A percentile compares a stretch with the other conserved stretches of the same genome.
Evolutionary conservation across 2,329 filamentous ascomycete species (phyloP).

Genomic region (Claviceps pazoutovae): DNA sequence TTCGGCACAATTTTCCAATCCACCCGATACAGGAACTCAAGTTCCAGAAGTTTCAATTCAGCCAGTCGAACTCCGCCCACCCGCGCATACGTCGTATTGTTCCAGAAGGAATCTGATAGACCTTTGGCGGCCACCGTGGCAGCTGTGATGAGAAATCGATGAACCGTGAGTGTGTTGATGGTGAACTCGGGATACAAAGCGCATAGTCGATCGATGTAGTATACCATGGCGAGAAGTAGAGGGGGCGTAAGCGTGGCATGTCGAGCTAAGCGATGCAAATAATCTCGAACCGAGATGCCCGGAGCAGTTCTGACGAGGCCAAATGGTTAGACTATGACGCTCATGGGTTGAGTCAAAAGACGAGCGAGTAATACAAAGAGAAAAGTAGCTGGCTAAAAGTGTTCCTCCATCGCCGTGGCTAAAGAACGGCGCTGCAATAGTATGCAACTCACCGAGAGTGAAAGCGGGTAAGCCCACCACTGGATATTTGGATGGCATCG

Average conservation of each 20-base stretch:
- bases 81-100: conserved; percentile 88
- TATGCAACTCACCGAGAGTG: conserved; percentile 59
- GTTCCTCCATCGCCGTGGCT: too few species aligned
- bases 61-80: conserved; percentile 85
- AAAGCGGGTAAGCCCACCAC: conserved; percentile 81
- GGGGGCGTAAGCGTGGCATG: conserved; percentile 90
- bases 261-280: conserved; percentile 79
- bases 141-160: conserved; percentile 91
- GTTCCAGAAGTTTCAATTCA: conserved; percentile 79
- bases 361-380: neutral
- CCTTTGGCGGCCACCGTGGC: conserved; percentile 94
- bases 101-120: conserved; percentile 94
- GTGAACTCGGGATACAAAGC: conserved; percentile 88
- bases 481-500: conserved; percentile 61
- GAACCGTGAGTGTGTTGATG: conserved; percentile 89
- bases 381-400: too few species aligned
- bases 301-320: conserved; percentile 40
- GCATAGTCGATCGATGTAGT: conserved; percentile 93
- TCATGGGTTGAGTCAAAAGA: neutral
- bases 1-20: conserved; percentile 97
- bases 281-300: conserved; percentile 87
- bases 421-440: neutral
- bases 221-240: conserved; percentile 95
- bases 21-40: conserved; percentile 84
- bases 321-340: neutral